Evolutionary conservation across 83 land plant genomes (phyloP).

Genomic region (Isoetes engelmannii): DNA sequence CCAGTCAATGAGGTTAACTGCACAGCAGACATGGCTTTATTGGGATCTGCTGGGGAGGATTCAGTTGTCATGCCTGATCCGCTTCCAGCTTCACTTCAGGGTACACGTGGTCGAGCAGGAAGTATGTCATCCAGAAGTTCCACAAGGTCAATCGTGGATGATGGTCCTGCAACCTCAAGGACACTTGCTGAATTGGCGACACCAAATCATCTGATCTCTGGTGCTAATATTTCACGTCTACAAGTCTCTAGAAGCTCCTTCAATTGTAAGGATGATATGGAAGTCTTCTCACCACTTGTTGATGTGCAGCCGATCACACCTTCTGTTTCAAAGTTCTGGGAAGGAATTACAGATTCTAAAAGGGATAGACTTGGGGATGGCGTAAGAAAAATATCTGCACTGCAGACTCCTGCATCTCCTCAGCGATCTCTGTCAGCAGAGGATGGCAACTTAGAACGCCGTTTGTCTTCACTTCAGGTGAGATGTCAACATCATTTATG

Average conservation of each 20-base stretch:
- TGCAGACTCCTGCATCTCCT: slow-evolving; percentile 31
- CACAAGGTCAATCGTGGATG: no score
- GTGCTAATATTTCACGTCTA: slow-evolving; percentile 41
- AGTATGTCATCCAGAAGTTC: no score
- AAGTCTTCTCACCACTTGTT: slow-evolving; percentile 88
- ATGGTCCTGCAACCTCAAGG: slow-evolving; percentile 20
- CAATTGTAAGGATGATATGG: slow-evolving; percentile 89
- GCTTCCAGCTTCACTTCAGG: slow-evolving; percentile 57
- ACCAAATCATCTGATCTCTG: no score
- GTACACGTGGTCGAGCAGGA: slow-evolving; percentile 39
- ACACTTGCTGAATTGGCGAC: slow-evolving; percentile 23
- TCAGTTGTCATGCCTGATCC: slow-evolving; percentile 97
- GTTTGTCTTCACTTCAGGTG: slow-evolving; percentile 29
- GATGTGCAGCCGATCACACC: slow-evolving; percentile 95
- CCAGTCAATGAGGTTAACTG: slow-evolving; percentile 57
- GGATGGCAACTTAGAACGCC: slow-evolving; percentile 40
- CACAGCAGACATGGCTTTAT: slow-evolving; percentile 68
- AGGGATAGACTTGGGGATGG: slow-evolving; percentile 47
- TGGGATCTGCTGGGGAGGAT: slow-evolving; percentile 74
- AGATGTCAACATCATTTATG: no score
- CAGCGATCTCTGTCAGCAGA: slow-evolving; percentile 46
- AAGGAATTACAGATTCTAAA: slow-evolving; percentile 50
- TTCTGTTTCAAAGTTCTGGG: slow-evolving; percentile 59
- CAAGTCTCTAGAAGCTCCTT: slow-evolving; percentile 48
- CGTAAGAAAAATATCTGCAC: slow-evolving; percentile 24